Evolutionary conservation across 495 filamentous ascomycete genomes (phyloP), one percentile per base, ranked within the genome.

Genomic region (Talaromyces trachyspermus): DNA sequence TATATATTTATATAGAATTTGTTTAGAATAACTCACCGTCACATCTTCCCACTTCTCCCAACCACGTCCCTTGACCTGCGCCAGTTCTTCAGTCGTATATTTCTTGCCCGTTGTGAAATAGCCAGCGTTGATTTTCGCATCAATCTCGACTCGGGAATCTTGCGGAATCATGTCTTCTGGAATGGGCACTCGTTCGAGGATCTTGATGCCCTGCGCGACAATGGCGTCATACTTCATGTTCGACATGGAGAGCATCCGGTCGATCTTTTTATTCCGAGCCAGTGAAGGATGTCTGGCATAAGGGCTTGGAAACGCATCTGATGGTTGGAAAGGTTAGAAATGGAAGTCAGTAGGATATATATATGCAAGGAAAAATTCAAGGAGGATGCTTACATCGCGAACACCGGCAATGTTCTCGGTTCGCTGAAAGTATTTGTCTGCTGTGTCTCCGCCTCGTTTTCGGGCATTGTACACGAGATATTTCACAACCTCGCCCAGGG

Each of bases 221-320:
- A 98, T 97, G 44, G 92, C 92, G 71, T 98, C 92, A 65, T 98
- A 81, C 69, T 98, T 98, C 92, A 98, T 97, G 69, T 96, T 94
- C 60, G 86, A 92, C 92, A 98, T 97, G 66, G 87, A 94, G 41
- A 98, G 75, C 92, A 98, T 97, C 33, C 89, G 79, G 65, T 97
- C 92, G 61, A 98, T 97, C 75, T 97, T 97, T 84, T 94, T 58
- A 98, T 95, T 50, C 92, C 92, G 14, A 98, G 78, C 92, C 92
- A 98, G 66, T 98, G 92, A 36, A 98, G 79, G 54, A 97, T 91
- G 60, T 95, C 90, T 26, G 92, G 92, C 92, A 98, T 98, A 48
- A 98, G 72, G n/a, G 91, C 89, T 75, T 98, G 92, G 76, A 98
- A 98, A 49, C 92, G 83, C 92, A 98, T 98, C 63, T 66, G 38